A percentile compares a stretch with the other conserved stretches of the same genome.
Evolutionary conservation across 257 asterid species (phyloP).

Genomic region (Plectranthus barbatus): DNA sequence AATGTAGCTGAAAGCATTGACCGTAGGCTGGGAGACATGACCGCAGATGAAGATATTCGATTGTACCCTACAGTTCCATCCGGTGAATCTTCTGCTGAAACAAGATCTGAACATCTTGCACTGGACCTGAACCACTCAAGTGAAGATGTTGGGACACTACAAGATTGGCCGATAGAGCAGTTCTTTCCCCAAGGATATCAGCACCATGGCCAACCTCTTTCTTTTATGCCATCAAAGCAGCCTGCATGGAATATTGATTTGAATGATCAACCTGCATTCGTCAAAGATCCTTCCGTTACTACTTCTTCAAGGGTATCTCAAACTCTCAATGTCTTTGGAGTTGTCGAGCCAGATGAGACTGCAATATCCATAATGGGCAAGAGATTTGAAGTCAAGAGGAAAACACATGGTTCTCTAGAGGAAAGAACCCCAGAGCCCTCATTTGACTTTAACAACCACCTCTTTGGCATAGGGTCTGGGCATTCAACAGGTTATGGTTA

Average conservation of each 20-base stretch:
- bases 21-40: constrained; percentile 22
- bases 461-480: constrained; percentile 43
- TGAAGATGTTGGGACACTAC: constrained; percentile 27
- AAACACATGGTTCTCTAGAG: constrained; percentile 26
- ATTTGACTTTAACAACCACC: constrained; percentile 37
- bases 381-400: constrained; percentile 52
- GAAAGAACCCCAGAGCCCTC: constrained; percentile 41
- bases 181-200: constrained; percentile 21
- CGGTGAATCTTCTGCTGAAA: constrained; percentile 55
- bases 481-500: constrained; percentile 42
- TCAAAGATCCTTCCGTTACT: constrained; percentile 34
- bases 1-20: constrained; percentile 54
- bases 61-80: constrained; percentile 26
- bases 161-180: constrained; percentile 37
- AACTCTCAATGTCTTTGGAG: constrained; percentile 27
- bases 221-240: constrained; percentile 43
- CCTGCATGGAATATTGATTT: constrained; percentile 58
- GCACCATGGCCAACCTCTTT: constrained; percentile 25
- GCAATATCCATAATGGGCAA: constrained; percentile 70
- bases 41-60: constrained; percentile 19
- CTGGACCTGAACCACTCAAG: constrained; percentile 58
- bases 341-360: constrained; percentile 30
- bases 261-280: constrained; percentile 55
- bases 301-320: constrained; percentile 30
- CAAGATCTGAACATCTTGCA: constrained; percentile 40